These are phyloP conservation scores for Sistotremastrum niveocremeum DNA, from an alignment of 768 basidiomycete genomes.

Conservation along the genomic window DNA sequence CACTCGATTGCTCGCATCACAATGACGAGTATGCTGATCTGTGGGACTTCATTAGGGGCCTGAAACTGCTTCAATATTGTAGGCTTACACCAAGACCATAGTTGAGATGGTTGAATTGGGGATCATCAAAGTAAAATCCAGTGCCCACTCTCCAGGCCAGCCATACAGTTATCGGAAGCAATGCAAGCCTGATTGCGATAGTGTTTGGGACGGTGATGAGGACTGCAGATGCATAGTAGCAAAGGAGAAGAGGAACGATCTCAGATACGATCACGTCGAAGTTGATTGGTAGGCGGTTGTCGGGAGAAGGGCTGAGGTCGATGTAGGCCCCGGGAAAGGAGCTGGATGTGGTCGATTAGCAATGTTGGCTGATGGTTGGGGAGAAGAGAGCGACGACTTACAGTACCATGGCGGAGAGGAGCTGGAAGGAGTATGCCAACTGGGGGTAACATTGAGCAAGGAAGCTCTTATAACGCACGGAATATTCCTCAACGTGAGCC, in stretches of 20 bases:
- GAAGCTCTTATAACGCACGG: too few species aligned
- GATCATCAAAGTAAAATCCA: conserved; percentile 23
- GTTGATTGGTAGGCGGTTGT: conserved; percentile 23
- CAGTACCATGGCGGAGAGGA: too few species aligned
- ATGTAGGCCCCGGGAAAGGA: not conserved
- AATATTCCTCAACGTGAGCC: too few species aligned
- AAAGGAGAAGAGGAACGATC: conserved; percentile 28
- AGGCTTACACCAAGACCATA: too few species aligned
- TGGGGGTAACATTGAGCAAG: too few species aligned
- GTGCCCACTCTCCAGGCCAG: conserved; percentile 29
- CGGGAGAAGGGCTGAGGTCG: conserved; percentile 17
- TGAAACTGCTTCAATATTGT: too few species aligned
- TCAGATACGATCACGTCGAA: conserved; percentile 20
- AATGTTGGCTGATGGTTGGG: too few species aligned
- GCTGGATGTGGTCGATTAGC: too few species aligned
- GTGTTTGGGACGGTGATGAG: conserved; percentile 38
- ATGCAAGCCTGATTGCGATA: conserved; percentile 25
- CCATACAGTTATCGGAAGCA: conserved; percentile 38
- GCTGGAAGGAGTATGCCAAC: too few species aligned
- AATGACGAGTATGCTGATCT: conserved; percentile 26
- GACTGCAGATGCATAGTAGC: conserved; percentile 38
- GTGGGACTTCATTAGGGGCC: not conserved
- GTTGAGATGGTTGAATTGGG: too few species aligned
- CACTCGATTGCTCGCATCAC: conserved; percentile 28
- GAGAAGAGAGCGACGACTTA: too few species aligned